These are phyloP conservation scores for Sugiyamaella xylanicola DNA, from an alignment of 1,139 yeast genomes.

Conservation along the genomic window DNA sequence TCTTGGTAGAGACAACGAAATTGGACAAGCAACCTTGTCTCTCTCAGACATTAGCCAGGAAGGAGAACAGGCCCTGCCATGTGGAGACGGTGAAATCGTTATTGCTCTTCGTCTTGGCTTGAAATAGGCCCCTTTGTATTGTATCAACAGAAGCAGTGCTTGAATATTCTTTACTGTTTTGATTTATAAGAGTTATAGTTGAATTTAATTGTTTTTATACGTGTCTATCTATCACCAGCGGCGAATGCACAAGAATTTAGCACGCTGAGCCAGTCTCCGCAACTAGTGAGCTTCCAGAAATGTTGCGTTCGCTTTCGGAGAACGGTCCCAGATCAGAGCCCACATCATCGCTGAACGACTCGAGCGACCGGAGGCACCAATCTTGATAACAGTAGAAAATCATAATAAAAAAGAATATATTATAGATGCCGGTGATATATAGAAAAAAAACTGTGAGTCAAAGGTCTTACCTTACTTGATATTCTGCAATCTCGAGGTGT, in stretches of 20 bases:
- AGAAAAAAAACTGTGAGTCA: neutral
- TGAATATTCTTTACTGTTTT: neutral
- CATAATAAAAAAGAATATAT: neutral
- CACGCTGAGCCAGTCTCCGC: too few species aligned
- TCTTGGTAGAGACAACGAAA: conserved; percentile 67
- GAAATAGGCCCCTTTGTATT: conserved; percentile 3
- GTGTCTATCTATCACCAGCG: neutral
- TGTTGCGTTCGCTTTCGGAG: too few species aligned
- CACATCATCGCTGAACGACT: too few species aligned
- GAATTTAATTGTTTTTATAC: neutral
- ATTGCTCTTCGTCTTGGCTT: conserved; percentile 19
- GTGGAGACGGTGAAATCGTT: conserved; percentile 33
- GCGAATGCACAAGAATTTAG: too few species aligned
- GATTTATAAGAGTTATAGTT: conserved; percentile 1
- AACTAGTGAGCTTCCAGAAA: too few species aligned
- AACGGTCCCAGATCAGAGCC: too few species aligned
- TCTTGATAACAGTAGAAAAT: too few species aligned
- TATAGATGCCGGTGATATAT: neutral
- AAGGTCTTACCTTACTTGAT: conserved; percentile 36
- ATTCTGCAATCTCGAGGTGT: conserved; percentile 46
- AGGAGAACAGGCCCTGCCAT: conserved; percentile 31
- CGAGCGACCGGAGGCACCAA: too few species aligned
- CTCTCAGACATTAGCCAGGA: conserved; percentile 36
- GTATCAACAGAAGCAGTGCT: neutral
- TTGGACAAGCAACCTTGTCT: conserved; percentile 55